Evolutionary conservation across 1,139 yeast species (phyloP).

Genomic region (Lodderomyces elongisporus): DNA sequence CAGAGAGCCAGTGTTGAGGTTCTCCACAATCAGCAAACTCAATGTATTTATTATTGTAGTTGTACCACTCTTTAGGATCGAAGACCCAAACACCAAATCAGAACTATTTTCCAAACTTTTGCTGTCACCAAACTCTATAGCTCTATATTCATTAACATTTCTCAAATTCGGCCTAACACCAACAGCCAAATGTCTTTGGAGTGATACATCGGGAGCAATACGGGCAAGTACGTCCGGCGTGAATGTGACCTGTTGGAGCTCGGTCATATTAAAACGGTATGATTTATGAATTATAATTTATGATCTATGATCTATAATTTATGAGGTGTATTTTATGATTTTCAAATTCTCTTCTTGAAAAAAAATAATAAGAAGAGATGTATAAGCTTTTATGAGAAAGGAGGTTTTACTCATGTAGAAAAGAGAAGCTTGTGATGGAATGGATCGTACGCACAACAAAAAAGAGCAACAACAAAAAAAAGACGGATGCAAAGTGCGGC

Average conservation of each 20-base stretch:
- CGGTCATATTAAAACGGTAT: no score
- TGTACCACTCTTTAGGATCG: conserved; percentile 68
- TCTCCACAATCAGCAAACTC: conserved; percentile 63
- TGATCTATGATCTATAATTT: not conserved
- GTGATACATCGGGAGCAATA: conserved; percentile 78
- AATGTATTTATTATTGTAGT: conserved; percentile 73
- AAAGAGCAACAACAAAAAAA: no score
- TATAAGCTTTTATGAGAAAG: no score
- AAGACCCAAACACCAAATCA: conserved; percentile 59
- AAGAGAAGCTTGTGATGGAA: no score
- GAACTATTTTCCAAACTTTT: conserved; percentile 27
- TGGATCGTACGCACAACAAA: no score
- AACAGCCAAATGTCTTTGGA: conserved; percentile 68
- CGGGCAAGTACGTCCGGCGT: conserved; percentile 81
- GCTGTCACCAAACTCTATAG: conserved; percentile 35
- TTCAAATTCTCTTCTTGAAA: not conserved
- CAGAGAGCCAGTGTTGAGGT: conserved; percentile 18
- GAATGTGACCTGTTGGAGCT: conserved; percentile 46
- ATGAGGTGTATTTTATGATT: not conserved
- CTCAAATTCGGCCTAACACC: conserved; percentile 75
- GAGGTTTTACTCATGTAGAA: no score
- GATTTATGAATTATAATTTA: no score
- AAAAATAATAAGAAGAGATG: no score
- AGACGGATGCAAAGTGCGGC: no score
- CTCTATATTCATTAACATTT: conserved; percentile 66